Conservation (phyloP, 371 early-diverging fungal genomes). For the Encephalitozoon cuniculi region DNA sequence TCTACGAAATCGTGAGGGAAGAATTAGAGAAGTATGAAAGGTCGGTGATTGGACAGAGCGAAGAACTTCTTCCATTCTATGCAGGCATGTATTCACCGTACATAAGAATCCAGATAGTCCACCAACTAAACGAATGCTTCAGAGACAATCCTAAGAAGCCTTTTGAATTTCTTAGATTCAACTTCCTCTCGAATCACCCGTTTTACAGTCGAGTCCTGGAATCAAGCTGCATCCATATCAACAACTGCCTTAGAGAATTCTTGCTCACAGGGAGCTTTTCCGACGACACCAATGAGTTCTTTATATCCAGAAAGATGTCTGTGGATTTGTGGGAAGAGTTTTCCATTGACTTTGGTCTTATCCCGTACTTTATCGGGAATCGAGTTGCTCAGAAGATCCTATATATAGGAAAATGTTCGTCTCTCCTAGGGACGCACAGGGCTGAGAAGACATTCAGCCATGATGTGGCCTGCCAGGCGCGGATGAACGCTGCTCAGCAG, state of each 20-base stretch:
- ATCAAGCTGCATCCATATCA: not conserved
- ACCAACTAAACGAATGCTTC: slow-evolving; percentile 26
- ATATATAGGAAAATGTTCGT: slow-evolving; percentile 51
- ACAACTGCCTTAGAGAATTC: slow-evolving; percentile 5
- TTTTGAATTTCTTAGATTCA: slow-evolving; percentile 21
- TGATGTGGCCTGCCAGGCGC: not conserved
- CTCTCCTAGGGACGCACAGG: not conserved
- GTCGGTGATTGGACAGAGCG: not conserved
- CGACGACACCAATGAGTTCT: slow-evolving; percentile 36
- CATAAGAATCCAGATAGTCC: slow-evolving; percentile 22
- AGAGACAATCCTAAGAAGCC: slow-evolving; percentile 19
- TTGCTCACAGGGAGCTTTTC: slow-evolving; percentile 9
- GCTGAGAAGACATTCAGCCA: not conserved
- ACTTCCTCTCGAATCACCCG: not conserved
- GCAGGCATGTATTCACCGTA: slow-evolving; percentile 30
- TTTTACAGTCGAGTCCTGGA: not conserved
- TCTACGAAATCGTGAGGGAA: slow-evolving; percentile 8
- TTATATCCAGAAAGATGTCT: slow-evolving; percentile 19
- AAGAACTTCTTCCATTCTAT: slow-evolving; percentile 35
- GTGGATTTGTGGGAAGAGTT: slow-evolving; percentile 14
- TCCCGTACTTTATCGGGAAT: slow-evolving; percentile 28
- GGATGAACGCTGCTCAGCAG: not conserved
- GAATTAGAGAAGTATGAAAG: slow-evolving; percentile 32
- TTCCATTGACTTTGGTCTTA: slow-evolving; percentile 31
- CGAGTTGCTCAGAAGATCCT: slow-evolving; percentile 30